A percentile compares a stretch with the other conserved stretches of the same genome.
phyloP scores from a whole-genome alignment of 805 yeast genomes.

The Teunomyces pallodes region DNA sequence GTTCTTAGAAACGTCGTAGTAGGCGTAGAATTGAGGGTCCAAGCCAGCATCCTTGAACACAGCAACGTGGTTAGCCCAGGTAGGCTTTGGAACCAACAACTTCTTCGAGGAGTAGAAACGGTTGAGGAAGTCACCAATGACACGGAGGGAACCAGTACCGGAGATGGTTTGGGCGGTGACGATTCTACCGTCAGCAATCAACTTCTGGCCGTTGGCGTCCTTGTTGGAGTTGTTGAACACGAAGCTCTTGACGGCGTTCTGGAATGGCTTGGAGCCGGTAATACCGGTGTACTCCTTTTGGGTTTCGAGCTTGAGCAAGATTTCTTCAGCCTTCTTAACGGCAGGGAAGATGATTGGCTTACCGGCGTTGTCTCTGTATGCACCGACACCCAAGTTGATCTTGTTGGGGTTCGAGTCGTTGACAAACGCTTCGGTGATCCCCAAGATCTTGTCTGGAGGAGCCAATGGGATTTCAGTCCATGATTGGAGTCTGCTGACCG shows the following conservation, averaged over 20 bases:
- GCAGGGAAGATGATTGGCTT: slow-evolving; percentile 86
- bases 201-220: slow-evolving; percentile 53
- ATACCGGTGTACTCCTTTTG: slow-evolving; percentile 89
- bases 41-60: slow-evolving; percentile 76
- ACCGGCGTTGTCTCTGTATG: slow-evolving; percentile 88
- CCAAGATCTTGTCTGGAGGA: slow-evolving; percentile 85
- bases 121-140: slow-evolving; percentile 73
- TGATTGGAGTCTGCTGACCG: slow-evolving; percentile 6
- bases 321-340: slow-evolving; percentile 62
- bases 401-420: slow-evolving; percentile 59
- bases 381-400: slow-evolving; percentile 77
- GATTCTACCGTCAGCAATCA: slow-evolving; percentile 60
- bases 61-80: slow-evolving; percentile 92
- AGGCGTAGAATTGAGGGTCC: slow-evolving; percentile 58
- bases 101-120: slow-evolving; percentile 54
- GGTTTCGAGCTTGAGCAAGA: slow-evolving; percentile 45
- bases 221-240: slow-evolving; percentile 60
- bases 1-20: slow-evolving; percentile 63
- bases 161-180: slow-evolving; percentile 86
- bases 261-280: slow-evolving; percentile 70
- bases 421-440: slow-evolving; percentile 72
- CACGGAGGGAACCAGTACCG: slow-evolving; percentile 92
- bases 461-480: slow-evolving; percentile 41
- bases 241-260: slow-evolving; percentile 63
- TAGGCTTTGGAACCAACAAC: slow-evolving; percentile 78